Percentiles rank a stretch among this genome's conserved stretches.
phyloP scores from a whole-genome alignment of 257 asterid genomes.

The Rehmannia glutinosa region DNA sequence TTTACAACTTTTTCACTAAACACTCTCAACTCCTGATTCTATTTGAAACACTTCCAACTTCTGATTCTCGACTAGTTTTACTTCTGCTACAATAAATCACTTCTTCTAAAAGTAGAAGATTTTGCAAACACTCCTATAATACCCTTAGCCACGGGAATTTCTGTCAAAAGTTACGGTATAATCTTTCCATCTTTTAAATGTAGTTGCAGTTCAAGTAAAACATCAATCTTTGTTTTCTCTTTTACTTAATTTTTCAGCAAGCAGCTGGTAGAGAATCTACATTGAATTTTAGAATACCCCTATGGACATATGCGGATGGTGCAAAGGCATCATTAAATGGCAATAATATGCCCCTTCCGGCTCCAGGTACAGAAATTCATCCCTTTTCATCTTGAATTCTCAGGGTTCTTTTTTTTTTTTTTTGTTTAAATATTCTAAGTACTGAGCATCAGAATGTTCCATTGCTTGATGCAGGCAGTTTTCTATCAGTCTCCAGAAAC shows the following conservation, averaged over 20 bases:
- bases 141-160: no score
- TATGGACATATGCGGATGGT: conserved; percentile 50
- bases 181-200: not conserved
- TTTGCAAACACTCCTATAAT: no score
- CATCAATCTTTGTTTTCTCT: not conserved
- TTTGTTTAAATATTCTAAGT: not conserved
- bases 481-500: conserved; percentile 38
- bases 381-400: not conserved
- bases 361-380: conserved; percentile 48
- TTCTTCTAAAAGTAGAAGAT: no score
- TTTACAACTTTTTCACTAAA: no score
- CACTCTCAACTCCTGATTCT: no score
- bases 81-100: no score
- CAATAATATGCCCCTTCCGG: conserved; percentile 19
- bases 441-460: not conserved
- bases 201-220: not conserved
- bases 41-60: no score
- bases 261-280: conserved; percentile 32
- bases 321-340: conserved; percentile 51
- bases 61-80: no score
- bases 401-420: no score
- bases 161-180: no score
- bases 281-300: conserved; percentile 59
- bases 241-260: conserved; percentile 28
- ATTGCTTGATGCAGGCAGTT: conserved; percentile 51